Base-by-base conservation (phyloP, 805 yeast genomes). In the Teunomyces panamensis region DNA sequence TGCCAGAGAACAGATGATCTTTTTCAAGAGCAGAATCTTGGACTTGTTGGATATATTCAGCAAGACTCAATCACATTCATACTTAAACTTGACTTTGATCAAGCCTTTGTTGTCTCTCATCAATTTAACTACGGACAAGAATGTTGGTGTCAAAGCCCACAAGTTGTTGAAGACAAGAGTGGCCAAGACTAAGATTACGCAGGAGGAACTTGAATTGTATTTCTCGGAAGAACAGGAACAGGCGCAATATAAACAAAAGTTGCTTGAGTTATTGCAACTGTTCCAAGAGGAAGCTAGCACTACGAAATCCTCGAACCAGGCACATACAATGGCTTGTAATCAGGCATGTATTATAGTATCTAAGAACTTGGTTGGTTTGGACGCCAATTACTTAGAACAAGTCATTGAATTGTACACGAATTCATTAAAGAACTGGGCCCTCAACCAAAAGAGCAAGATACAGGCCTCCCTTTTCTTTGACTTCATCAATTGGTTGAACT, bases 1-100 rank as follows among this genome's bases (percentile, higher is more conserved):
- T 51, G 96, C 97, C 5, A 80, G 84, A 58, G 87, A 86, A 60
- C 85, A 83, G 57, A 86, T 92, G 73, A 74, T 84, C 4, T 78
- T 85, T 44, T 86, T 91, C 69, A 92, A 92, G 60, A 80, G 79
- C 54, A 74, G 96, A 47, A 78, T 89, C 6, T 68, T 92, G 44
- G 97, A 91, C 57, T 71, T 92, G 59, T 59, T 92, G 17, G 95
- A 88, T 20, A 67, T 78, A 5, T 89, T 79, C 57, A 67, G 73
- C 49, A 79, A 76, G 53, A 60, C 59, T 30, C 77, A 76, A 57
- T 76, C 75, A 42, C 60, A 66, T 42, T 70, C 75, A 6, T 46
- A 56, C 29, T 60, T 78, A 47, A 68, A 70, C 46, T 50, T 84
- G 28, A 58, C 70, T 3, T 67, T 80, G 51, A 64, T 83, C 4